These are phyloP conservation scores for Pestalotiopsis sp. DNA, from an alignment of 2,329 filamentous ascomycete species.

Conservation along the genomic window DNA sequence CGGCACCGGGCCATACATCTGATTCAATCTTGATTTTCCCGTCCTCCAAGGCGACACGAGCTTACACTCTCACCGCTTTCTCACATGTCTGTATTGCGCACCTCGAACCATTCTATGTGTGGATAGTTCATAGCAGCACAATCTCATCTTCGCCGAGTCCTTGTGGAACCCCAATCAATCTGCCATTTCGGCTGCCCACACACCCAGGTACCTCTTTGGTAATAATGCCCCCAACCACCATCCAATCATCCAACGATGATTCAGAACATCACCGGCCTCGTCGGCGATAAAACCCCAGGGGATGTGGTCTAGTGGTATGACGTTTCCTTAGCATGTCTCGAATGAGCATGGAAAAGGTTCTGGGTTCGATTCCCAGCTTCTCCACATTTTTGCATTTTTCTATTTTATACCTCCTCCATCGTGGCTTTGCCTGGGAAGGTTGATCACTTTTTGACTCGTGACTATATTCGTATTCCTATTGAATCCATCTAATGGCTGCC, in stretches of 20 bases:
- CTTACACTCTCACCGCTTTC: not conserved
- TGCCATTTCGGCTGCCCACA: not conserved
- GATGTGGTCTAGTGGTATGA: conserved; percentile 16
- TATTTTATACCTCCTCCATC: not conserved
- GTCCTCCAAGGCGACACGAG: not conserved
- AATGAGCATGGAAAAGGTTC: conserved; percentile 17
- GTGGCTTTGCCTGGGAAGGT: not conserved
- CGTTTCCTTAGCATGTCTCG: conserved; percentile 17
- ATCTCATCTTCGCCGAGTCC: not conserved
- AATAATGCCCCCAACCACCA: not conserved
- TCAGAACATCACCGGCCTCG: not conserved
- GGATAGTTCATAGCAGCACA: not conserved
- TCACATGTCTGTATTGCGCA: not conserved
- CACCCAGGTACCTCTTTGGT: not conserved
- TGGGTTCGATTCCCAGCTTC: conserved; percentile 18
- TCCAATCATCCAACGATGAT: not conserved
- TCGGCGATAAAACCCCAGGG: not conserved
- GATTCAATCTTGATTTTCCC: not conserved
- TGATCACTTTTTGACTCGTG: not conserved
- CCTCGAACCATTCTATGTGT: not conserved
- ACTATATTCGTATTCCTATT: not conserved
- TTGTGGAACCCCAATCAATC: not conserved
- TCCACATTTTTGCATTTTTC: conserved; percentile 10
- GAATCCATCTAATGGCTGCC: not conserved
- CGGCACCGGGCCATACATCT: not conserved